Evolutionary conservation across 1,284 basidiomycete genomes (phyloP).

Genomic region (Cryptococcus hybrid): DNA sequence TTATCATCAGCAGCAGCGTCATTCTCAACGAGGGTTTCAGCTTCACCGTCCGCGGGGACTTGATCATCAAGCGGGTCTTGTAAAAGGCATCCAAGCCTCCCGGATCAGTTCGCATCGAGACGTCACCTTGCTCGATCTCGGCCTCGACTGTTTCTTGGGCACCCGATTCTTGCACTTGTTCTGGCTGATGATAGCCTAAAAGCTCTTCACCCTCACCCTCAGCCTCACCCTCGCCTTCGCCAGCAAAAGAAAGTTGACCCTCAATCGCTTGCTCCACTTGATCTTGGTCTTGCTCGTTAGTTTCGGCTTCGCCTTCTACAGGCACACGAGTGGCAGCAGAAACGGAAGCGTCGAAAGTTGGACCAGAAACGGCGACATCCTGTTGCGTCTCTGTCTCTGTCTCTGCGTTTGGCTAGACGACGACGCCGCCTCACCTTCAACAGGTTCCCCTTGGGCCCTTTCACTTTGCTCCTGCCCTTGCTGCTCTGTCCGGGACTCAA

Average conservation of each 20-base stretch:
- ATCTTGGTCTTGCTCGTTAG: neutral
- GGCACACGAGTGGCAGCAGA: no score
- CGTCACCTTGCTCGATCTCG: slow-evolving; percentile 3
- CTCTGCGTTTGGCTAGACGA: neutral
- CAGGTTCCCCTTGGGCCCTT: slow-evolving; percentile 2
- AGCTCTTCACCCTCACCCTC: slow-evolving; percentile 9
- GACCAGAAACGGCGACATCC: no score
- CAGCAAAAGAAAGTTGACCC: slow-evolving; percentile 1
- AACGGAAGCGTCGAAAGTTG: no score
- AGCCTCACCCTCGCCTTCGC: neutral
- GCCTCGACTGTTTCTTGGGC: neutral
- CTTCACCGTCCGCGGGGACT: neutral
- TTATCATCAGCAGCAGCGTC: neutral
- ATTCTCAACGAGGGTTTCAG: neutral
- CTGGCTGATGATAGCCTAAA: neutral
- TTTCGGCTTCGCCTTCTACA: no score
- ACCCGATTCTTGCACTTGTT: neutral
- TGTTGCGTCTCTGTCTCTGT: neutral
- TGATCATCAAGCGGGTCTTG: no score
- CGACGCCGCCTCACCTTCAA: neutral
- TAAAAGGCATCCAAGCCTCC: neutral
- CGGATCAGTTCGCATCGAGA: slow-evolving; percentile 5
- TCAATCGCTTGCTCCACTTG: neutral
- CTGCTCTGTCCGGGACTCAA: slow-evolving; percentile 2
- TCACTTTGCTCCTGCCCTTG: slow-evolving; percentile 5